phyloP scores from a whole-genome alignment of 225 moss, liverwort and hornwort species.

The Bryum argenteum region DNA sequence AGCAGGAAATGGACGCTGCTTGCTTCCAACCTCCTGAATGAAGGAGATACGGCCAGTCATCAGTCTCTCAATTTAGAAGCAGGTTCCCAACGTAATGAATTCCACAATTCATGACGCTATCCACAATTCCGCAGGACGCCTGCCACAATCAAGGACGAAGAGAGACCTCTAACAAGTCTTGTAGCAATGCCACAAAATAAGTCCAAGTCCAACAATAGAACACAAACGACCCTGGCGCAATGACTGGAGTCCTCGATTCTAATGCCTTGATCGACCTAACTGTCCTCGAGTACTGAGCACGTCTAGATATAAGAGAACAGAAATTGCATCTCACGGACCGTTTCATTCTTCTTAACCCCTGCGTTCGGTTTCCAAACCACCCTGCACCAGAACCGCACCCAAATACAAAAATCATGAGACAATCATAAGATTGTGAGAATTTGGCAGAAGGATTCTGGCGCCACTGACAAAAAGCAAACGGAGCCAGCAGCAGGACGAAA shows the following conservation, averaged over 20 bases:
- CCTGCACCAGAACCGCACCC: slow-evolving; percentile 34
- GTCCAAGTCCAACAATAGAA: slow-evolving; percentile 9
- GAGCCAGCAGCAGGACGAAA: too few species aligned
- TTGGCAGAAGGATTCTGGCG: too few species aligned
- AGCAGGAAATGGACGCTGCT: slow-evolving; percentile 62
- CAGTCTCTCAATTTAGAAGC: slow-evolving; percentile 21
- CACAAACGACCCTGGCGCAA: not conserved
- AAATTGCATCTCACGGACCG: slow-evolving; percentile 31
- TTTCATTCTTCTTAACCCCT: slow-evolving; percentile 67
- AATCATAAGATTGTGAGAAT: too few species aligned
- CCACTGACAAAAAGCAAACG: too few species aligned
- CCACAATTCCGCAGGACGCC: not conserved
- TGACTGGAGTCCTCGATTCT: not conserved
- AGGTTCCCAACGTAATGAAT: not conserved
- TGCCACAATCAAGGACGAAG: slow-evolving; percentile 1
- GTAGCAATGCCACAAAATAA: not conserved
- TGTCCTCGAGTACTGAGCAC: not conserved
- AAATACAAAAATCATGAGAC: not conserved
- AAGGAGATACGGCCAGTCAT: slow-evolving; percentile 13
- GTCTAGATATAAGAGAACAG: not conserved
- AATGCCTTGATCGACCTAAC: not conserved
- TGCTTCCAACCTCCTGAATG: slow-evolving; percentile 67
- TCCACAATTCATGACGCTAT: slow-evolving; percentile 14
- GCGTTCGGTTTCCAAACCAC: slow-evolving; percentile 65
- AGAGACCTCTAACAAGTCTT: not conserved